These are phyloP conservation scores for Cyclotella kingstonii DNA, from an alignment of 108 stramenopile species.

Conservation along the genomic window DNA sequence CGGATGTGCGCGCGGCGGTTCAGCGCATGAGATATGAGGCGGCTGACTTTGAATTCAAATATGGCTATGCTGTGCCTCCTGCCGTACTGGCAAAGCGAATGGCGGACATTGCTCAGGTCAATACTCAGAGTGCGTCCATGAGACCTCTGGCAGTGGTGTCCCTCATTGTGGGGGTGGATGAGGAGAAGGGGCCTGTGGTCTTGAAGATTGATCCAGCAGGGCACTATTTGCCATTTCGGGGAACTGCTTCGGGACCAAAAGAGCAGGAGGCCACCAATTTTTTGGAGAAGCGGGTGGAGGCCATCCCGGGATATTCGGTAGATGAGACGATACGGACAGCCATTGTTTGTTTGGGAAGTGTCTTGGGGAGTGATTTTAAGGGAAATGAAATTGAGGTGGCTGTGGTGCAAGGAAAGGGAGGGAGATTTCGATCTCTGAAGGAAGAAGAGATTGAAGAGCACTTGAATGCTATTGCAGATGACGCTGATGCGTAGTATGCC, in stretches of 20 bases:
- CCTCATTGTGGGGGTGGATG: slow-evolving; percentile 93
- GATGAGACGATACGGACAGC: slow-evolving; percentile 81
- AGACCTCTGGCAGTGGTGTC: slow-evolving; percentile 90
- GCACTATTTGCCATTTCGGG: slow-evolving; percentile 94
- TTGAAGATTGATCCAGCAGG: slow-evolving; percentile 99
- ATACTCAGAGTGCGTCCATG: slow-evolving; percentile 94
- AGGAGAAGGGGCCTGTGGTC: slow-evolving; percentile 94
- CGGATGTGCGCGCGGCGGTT: slow-evolving; percentile 83
- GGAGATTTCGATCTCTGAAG: slow-evolving; percentile 76
- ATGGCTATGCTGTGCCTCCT: slow-evolving; percentile 94
- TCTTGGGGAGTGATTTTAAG: slow-evolving; percentile 93
- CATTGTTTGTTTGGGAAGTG: slow-evolving; percentile 93
- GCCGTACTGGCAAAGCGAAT: slow-evolving; percentile 90
- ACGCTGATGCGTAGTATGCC: slow-evolving; percentile 73
- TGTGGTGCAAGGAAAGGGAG: slow-evolving; percentile 69
- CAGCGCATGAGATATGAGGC: slow-evolving; percentile 94
- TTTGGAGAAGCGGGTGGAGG: slow-evolving; percentile 94
- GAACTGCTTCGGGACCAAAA: slow-evolving; percentile 90
- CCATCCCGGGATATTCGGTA: slow-evolving; percentile 54
- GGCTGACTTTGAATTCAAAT: slow-evolving; percentile 91
- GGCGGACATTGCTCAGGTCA: slow-evolving; percentile 97
- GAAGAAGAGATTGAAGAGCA: slow-evolving; percentile 96
- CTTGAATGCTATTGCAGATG: slow-evolving; percentile 98
- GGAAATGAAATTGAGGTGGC: slow-evolving; percentile 96
- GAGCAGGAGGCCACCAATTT: slow-evolving; percentile 98